Conservation (phyloP, 2,329 filamentous ascomycete species). For the Triangularia verruculosa region DNA sequence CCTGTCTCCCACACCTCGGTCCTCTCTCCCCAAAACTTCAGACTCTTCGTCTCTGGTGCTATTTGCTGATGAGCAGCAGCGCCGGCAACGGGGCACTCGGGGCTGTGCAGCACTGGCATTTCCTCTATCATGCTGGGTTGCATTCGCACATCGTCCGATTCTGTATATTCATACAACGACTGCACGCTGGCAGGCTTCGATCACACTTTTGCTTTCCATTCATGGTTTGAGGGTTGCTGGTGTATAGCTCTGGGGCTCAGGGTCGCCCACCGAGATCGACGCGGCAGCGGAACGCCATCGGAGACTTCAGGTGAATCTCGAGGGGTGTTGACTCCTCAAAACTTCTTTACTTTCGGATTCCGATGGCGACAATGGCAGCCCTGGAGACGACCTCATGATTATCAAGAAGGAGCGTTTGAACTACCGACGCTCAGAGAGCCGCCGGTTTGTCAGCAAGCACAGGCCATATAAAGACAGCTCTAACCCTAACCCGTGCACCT, state of each 20-base stretch:
- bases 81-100: too few relatives aligned
- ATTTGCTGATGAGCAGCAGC: too few relatives aligned
- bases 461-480: too few relatives aligned
- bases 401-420: background rate
- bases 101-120: background rate
- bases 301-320: background rate
- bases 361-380: background rate
- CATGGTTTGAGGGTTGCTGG: background rate
- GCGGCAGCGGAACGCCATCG: background rate
- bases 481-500: too few relatives aligned
- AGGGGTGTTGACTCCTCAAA: background rate
- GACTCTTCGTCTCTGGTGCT: background rate
- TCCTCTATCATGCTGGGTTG: background rate
- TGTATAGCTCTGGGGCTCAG: background rate
- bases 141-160: background rate
- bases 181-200: background rate
- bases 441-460: background rate
- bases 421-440: background rate
- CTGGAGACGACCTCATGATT: background rate
- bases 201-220: background rate
- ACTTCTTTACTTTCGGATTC: background rate
- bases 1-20: slow-evolving; percentile 36
- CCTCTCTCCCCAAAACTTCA: slow-evolving; percentile 37
- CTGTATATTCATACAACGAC: background rate
- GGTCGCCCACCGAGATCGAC: background rate